Conservation (phyloP, 2,329 filamentous ascomycete species). For the Escovopsis sp. region DNA sequence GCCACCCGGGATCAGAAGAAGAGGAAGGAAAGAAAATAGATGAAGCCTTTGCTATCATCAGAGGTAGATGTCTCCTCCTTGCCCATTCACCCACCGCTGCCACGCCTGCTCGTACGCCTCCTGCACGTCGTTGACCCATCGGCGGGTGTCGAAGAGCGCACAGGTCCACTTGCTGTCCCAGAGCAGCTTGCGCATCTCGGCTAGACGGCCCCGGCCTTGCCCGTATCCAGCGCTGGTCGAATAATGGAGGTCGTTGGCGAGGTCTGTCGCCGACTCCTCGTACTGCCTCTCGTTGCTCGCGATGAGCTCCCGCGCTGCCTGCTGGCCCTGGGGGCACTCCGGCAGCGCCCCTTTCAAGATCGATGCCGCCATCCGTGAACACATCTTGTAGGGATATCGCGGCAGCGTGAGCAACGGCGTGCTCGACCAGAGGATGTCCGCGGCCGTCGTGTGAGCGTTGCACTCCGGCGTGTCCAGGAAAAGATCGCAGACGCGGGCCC, state of each 20-base stretch:
- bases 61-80: conserved; percentile 88
- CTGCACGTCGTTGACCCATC: conserved; percentile 87
- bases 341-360: conserved; percentile 85
- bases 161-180: conserved; percentile 76
- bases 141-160: conserved; percentile 74
- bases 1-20: no score
- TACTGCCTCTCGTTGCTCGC: conserved; percentile 68
- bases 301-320: conserved; percentile 61
- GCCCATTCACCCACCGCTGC: conserved; percentile 70
- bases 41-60: no score
- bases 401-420: conserved; percentile 84
- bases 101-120: conserved; percentile 78
- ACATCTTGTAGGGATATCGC: conserved; percentile 96
- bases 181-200: conserved; percentile 63
- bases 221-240: conserved; percentile 28
- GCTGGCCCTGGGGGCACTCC: conserved; percentile 47
- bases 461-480: conserved; percentile 97
- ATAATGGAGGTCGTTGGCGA: conserved; percentile 53
- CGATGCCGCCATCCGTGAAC: conserved; percentile 90
- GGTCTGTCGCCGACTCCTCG: conserved; percentile 56
- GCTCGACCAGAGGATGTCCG: conserved; percentile 90
- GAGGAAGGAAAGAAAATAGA: no score
- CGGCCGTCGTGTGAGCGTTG: conserved; percentile 94
- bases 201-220: conserved; percentile 51
- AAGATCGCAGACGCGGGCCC: conserved; percentile 80